Evolutionary conservation across 208 protist genomes (phyloP), one percentile per base, ranked within the genome.

Genomic region (Naegleria gruberi): DNA sequence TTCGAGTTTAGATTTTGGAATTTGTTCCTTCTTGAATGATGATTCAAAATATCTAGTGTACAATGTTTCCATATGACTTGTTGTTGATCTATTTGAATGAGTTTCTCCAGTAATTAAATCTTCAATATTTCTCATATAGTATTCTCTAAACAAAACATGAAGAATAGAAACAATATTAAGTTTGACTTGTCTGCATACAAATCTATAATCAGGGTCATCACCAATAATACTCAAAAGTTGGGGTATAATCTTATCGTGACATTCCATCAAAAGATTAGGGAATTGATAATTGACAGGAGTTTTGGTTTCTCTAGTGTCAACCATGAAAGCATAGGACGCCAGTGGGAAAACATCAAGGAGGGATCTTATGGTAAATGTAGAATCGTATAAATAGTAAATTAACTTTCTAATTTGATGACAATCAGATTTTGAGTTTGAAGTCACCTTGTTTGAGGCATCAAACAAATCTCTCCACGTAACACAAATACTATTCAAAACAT

Each of bases 91-190:
- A 77, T 77, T 77, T 19, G 26, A 37, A 37, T 77, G 65, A 77
- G 30, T 77, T 2, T 19, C 30, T 37, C 30, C 30, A 77, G 30
- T 37, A 2, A 77, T 8, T 19, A 77, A n/a, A 77, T 77, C 65
- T 77, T 77, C 65, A 77, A 77, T 77, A 77, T 77, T 77, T 77
- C 65, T 77, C 65, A 77, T 77, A 37, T 77, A 77, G 8, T 77
- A 77, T 77, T 77, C 65, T 77, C 65, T 26, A n/a, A 77, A 77
- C 6, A 77, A n/a, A 77, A 77, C 30, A n/a, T 77, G 65, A 37
- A n/a, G 0, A 77, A 77, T 77, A 37, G 65, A 37, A 37, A 77
- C 6, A 77, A 77, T 19, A 37, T 77, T 77, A 37, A 77, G 30
- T 7, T 37, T 30, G 17, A 77, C 34, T 77, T 77, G 65, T 37